Evolutionary conservation across 1,139 yeast species (phyloP).

Genomic region (Geotrichum bryndzae): DNA sequence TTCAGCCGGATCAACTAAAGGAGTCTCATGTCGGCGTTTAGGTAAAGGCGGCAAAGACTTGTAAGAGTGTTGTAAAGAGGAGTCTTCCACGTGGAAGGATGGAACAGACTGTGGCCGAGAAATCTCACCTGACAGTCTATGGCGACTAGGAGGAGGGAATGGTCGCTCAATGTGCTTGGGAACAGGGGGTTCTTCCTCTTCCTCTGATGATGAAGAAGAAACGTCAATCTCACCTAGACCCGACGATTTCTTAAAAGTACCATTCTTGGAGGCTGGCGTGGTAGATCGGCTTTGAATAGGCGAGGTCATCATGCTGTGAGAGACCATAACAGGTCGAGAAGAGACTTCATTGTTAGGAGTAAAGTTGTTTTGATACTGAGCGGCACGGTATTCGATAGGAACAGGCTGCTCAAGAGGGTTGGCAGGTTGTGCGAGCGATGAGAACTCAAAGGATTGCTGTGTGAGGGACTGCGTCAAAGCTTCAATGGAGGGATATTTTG

Average conservation of each 20-base stretch:
- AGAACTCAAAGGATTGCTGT: conserved; percentile 23
- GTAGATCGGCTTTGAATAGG: conserved; percentile 15
- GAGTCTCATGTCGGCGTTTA: neutral
- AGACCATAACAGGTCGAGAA: conserved; percentile 10
- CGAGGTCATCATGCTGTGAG: conserved; percentile 16
- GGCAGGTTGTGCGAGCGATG: neutral
- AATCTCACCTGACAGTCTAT: conserved; percentile 2
- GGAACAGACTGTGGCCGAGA: neutral
- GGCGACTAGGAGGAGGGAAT: neutral
- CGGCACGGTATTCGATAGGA: neutral
- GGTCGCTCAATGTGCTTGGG: conserved; percentile 3
- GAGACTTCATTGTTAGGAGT: neutral
- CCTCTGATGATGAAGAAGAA: conserved; percentile 11
- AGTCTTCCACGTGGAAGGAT: neutral
- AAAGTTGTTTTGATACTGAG: neutral
- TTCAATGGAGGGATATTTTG: conserved; percentile 35
- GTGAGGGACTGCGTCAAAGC: conserved; percentile 30
- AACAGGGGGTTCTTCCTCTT: conserved; percentile 5
- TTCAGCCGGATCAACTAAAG: conserved; percentile 2
- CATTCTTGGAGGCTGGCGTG: conserved; percentile 9
- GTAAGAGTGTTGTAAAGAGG: neutral
- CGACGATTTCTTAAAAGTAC: neutral
- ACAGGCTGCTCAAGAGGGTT: neutral
- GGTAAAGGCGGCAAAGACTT: conserved; percentile 10
- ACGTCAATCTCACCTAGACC: neutral